A percentile compares a stretch with the other conserved stretches of the same genome.
These are phyloP conservation scores for Myrmaecium sp. DNA, from an alignment of 2,329 filamentous ascomycete genomes.

Conservation along the genomic window DNA sequence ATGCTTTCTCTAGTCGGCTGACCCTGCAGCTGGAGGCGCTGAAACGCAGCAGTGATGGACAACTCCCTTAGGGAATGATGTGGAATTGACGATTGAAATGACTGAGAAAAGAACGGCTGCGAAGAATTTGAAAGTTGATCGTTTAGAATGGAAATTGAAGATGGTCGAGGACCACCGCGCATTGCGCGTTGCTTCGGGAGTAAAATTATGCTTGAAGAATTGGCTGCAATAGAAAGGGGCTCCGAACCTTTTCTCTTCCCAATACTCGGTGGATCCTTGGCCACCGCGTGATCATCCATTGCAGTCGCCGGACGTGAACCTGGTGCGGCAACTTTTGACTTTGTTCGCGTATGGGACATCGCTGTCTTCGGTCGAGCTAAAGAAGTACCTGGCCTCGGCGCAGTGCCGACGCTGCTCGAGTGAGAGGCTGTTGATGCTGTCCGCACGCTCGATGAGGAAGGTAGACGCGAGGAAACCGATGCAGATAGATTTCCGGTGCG, in stretches of 20 bases:
- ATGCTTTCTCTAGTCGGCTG: no score
- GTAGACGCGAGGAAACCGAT: constrained; percentile 22
- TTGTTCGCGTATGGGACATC: constrained; percentile 31
- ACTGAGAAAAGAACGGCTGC: background rate
- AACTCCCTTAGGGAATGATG: constrained; percentile 2
- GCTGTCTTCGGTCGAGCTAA: constrained; percentile 35
- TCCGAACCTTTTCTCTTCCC: constrained; percentile 28
- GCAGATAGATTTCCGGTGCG: constrained; percentile 17
- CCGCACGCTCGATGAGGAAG: constrained; percentile 17
- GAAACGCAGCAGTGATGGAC: constrained; percentile 3
- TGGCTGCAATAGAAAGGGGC: constrained; percentile 23
- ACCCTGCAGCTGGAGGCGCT: no score
- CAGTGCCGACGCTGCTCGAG: constrained; percentile 40
- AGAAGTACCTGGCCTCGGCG: constrained; percentile 28
- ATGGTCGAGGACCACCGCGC: constrained; percentile 9
- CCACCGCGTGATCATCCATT: constrained; percentile 26
- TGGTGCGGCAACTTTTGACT: no score
- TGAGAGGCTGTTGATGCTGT: constrained; percentile 28
- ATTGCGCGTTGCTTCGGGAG: constrained; percentile 16
- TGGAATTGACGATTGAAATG: constrained; percentile 1
- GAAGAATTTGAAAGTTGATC: constrained; percentile 2
- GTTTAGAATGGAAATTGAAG: constrained; percentile 6
- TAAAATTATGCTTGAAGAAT: constrained; percentile 11
- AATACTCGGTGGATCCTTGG: constrained; percentile 13
- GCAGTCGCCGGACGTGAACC: constrained; percentile 20